Conservation (phyloP, 2,329 filamentous ascomycete species). For the Ophiostoma australiae region DNA sequence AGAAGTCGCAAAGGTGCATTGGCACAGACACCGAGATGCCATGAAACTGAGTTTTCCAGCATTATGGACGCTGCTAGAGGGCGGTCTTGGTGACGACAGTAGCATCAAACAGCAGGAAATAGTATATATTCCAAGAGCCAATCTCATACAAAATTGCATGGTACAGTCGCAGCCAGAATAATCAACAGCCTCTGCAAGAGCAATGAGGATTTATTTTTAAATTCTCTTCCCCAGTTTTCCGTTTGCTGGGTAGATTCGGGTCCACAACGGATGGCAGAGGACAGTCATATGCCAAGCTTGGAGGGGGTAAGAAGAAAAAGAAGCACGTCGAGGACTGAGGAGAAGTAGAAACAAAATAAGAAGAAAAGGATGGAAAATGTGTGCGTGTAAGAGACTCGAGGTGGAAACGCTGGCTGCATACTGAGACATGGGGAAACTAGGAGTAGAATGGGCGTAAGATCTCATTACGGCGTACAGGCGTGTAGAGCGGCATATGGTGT, state of each 20-base stretch:
- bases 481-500: not conserved
- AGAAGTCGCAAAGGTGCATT: too few relatives aligned
- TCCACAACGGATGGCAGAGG: not conserved
- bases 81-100: too few relatives aligned
- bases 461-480: not conserved
- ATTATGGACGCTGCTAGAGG: too few relatives aligned
- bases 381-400: not conserved
- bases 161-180: not conserved
- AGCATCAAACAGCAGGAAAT: too few relatives aligned
- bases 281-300: not conserved
- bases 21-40: too few relatives aligned
- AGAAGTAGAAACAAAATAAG: not conserved
- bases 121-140: too few relatives aligned
- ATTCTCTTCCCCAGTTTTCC: conserved; percentile 8
- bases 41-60: too few relatives aligned
- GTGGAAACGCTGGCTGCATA: not conserved
- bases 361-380: not conserved
- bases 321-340: not conserved
- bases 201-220: not conserved
- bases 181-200: not conserved
- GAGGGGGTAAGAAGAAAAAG: not conserved
- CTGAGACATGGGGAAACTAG: not conserved
- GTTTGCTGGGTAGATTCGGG: conserved; percentile 3
- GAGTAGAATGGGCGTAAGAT: not conserved
- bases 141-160: too few relatives aligned